Evolutionary conservation across 768 basidiomycete species (phyloP).

Genomic region (Coprinopsis sp.): DNA sequence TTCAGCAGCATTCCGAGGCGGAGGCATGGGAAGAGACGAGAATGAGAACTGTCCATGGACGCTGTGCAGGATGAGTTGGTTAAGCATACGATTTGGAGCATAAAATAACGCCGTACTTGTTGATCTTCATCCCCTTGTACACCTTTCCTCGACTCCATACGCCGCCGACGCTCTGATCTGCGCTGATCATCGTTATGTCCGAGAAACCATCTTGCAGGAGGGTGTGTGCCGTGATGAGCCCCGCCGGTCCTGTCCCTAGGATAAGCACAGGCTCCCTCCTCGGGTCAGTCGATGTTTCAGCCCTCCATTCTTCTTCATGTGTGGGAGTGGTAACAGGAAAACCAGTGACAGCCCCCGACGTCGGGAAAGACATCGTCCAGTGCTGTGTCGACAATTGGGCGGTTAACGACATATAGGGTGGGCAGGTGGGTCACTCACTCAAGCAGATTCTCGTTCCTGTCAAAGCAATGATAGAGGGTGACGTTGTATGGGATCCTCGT

Average conservation of each 20-base stretch:
- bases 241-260: conserved; percentile 57
- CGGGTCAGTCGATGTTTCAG: no score
- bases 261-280: conserved; percentile 39
- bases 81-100: not conserved
- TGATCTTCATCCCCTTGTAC: conserved; percentile 52
- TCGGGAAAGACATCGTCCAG: no score
- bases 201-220: conserved; percentile 55
- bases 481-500: no score
- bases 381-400: no score
- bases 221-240: conserved; percentile 54
- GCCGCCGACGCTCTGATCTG: conserved; percentile 52
- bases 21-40: conserved; percentile 50
- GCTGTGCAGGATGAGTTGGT: conserved; percentile 25
- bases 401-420: no score
- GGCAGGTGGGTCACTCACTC: no score
- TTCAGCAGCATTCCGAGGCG: conserved; percentile 27
- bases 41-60: conserved; percentile 63
- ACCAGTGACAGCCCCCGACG: no score
- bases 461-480: no score
- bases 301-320: no score
- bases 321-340: no score
- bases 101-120: conserved; percentile 43
- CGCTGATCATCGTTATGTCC: conserved; percentile 49
- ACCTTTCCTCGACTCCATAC: conserved; percentile 54
- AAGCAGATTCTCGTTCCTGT: no score